A percentile compares a stretch with the other conserved stretches of the same genome.
Evolutionary conservation across 2,329 filamentous ascomycete species (phyloP).

Genomic region (Trichoderma sp.): DNA sequence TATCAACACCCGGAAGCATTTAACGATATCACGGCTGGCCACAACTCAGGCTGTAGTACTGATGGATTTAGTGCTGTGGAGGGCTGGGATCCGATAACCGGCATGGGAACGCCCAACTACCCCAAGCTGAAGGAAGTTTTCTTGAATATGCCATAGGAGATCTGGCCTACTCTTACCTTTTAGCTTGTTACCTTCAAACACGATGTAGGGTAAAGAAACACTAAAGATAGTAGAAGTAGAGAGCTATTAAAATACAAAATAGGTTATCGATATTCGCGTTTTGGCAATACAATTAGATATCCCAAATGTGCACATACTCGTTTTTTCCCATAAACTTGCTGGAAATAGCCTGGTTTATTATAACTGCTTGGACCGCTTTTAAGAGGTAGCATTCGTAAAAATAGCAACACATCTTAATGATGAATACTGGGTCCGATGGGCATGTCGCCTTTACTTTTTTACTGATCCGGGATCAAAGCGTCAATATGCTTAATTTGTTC

Average conservation of each 20-base stretch:
- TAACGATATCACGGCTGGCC: constrained; percentile 2
- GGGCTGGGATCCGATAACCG: constrained; percentile 18
- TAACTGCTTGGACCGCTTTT: not conserved
- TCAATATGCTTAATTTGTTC: not conserved
- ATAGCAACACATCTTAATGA: not conserved
- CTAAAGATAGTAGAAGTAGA: not conserved
- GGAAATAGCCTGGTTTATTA: not conserved
- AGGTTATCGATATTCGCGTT: no score
- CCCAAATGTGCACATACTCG: not conserved
- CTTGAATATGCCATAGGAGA: not conserved
- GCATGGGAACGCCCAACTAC: constrained; percentile 18
- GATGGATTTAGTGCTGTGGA: constrained; percentile 29
- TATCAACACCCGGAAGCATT: not conserved
- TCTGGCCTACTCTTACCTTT: not conserved
- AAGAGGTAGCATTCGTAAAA: not conserved
- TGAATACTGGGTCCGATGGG: not conserved
- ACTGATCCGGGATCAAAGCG: not conserved
- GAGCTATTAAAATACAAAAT: not conserved
- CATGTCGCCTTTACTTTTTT: not conserved
- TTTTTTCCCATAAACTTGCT: not conserved
- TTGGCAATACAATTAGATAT: no score
- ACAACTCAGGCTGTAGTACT: constrained; percentile 34
- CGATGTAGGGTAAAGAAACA: not conserved
- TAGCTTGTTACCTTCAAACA: not conserved
- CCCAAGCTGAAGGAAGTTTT: constrained; percentile 6